Evolutionary conservation across 768 basidiomycete species (phyloP).

Genomic region (Pisolithus albus): DNA sequence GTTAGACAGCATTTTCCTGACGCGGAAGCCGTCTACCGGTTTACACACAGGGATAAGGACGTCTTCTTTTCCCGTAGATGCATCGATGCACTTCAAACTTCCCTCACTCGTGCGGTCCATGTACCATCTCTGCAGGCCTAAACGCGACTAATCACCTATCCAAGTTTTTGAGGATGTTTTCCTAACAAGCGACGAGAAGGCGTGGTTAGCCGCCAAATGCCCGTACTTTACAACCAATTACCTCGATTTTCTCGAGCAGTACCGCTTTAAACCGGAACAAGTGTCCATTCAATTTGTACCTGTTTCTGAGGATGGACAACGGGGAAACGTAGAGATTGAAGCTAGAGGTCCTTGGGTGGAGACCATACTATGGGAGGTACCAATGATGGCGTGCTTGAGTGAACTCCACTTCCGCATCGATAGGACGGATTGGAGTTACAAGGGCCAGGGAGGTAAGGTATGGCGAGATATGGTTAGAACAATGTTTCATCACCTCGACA

Average conservation of each 20-base stretch:
- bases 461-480: background rate
- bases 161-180: conserved; percentile 63
- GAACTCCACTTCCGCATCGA: conserved; percentile 80
- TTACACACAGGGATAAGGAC: conserved; percentile 68
- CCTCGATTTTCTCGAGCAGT: conserved; percentile 66
- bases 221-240: conserved; percentile 70
- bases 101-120: conserved; percentile 51
- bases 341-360: conserved; percentile 71
- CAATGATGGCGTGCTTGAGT: conserved; percentile 86
- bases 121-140: conserved; percentile 26
- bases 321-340: conserved; percentile 68
- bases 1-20: conserved; percentile 73
- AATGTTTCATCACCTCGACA: conserved; percentile 23
- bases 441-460: conserved; percentile 65
- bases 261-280: conserved; percentile 61
- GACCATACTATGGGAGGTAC: conserved; percentile 93
- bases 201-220: conserved; percentile 61
- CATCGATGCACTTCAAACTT: conserved; percentile 33
- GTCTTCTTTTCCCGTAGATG: conserved; percentile 50
- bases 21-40: conserved; percentile 63
- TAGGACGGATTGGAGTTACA: conserved; percentile 76
- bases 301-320: conserved; percentile 37
- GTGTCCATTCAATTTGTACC: conserved; percentile 63
- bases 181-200: conserved; percentile 54
- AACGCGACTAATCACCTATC: conserved; percentile 27